These are phyloP conservation scores for Knoxdaviesia capensis DNA, from an alignment of 2,329 filamentous ascomycete genomes.

Conservation along the genomic window DNA sequence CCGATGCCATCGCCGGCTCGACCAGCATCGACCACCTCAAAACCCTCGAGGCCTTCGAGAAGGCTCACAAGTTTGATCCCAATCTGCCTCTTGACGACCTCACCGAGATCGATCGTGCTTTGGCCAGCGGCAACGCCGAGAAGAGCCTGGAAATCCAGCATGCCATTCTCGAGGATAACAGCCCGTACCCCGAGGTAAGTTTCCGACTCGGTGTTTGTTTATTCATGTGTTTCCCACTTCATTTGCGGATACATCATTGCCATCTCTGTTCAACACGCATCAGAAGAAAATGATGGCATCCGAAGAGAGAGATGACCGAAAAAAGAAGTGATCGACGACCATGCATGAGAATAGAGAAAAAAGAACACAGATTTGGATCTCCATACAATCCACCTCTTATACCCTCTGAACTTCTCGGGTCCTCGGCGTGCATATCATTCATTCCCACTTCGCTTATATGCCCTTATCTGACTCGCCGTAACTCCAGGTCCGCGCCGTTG, in stretches of 20 bases:
- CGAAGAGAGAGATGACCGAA: too few relatives aligned
- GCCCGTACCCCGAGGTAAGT: slow-evolving; percentile 43
- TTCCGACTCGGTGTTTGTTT: neutral
- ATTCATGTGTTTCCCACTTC: neutral
- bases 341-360: too few relatives aligned
- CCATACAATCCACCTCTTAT: too few relatives aligned
- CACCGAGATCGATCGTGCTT: slow-evolving; percentile 37
- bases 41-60: slow-evolving; percentile 33
- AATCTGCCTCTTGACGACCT: slow-evolving; percentile 43
- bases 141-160: slow-evolving; percentile 32
- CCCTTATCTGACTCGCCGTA: slow-evolving; percentile 1
- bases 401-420: too few relatives aligned
- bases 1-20: slow-evolving; percentile 16
- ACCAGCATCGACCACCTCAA: slow-evolving; percentile 20
- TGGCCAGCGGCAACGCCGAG: slow-evolving; percentile 31
- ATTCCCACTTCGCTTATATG: slow-evolving; percentile 2
- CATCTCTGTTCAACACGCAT: too few relatives aligned
- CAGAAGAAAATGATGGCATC: too few relatives aligned
- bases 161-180: slow-evolving; percentile 41
- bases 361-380: too few relatives aligned
- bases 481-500: slow-evolving; percentile 39
- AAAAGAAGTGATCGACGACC: too few relatives aligned
- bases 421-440: too few relatives aligned
- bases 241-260: neutral
- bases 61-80: slow-evolving; percentile 29